Conservation (phyloP, 495 filamentous ascomycete species). For the Ascodesmis nigricans region DNA sequence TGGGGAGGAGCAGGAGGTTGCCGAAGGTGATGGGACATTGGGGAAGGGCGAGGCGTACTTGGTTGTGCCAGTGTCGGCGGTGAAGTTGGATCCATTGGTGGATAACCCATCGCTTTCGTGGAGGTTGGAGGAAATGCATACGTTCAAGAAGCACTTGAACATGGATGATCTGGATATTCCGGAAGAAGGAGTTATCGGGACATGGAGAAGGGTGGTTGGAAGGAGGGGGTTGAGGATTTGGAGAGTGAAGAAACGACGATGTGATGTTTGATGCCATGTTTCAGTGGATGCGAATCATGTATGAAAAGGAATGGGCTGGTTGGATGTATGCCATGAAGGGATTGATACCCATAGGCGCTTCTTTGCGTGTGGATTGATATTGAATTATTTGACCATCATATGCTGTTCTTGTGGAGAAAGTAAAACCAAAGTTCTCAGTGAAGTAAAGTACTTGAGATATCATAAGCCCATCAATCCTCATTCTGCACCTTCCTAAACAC, state of each 20-base stretch:
- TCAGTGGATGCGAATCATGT: too few relatives aligned
- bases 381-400: too few relatives aligned
- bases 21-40: constrained; percentile 41
- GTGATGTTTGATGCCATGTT: too few relatives aligned
- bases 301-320: too few relatives aligned
- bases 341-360: too few relatives aligned
- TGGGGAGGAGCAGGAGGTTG: constrained; percentile 20
- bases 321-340: too few relatives aligned
- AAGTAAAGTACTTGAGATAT: too few relatives aligned
- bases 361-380: too few relatives aligned
- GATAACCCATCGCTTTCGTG: constrained; percentile 24
- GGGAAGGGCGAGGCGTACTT: constrained; percentile 31
- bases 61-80: constrained; percentile 47
- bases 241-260: constrained; percentile 32
- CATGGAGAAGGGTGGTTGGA: constrained; percentile 53
- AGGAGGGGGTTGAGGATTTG: constrained; percentile 61
- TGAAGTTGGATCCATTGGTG: constrained; percentile 39
- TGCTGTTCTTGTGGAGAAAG: too few relatives aligned
- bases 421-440: too few relatives aligned
- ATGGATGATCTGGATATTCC: constrained; percentile 84
- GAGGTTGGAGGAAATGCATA: constrained; percentile 46
- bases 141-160: constrained; percentile 52
- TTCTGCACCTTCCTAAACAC: too few relatives aligned
- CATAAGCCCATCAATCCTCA: too few relatives aligned
- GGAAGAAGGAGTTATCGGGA: constrained; percentile 57